Base-by-base conservation (phyloP, 805 yeast species). In the Helenozyma baotianmanensis region DNA sequence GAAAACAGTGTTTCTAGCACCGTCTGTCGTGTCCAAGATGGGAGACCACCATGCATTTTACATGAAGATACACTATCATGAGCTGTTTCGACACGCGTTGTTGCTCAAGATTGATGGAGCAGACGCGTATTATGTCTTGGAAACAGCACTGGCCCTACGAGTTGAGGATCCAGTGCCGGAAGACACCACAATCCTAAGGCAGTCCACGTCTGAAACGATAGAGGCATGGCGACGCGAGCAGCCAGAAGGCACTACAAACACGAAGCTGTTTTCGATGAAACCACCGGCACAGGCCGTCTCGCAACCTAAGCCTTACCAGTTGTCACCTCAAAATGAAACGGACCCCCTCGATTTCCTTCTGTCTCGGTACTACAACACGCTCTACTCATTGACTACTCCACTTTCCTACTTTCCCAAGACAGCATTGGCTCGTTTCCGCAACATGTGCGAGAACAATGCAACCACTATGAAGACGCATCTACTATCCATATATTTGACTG, bases 391-490 rank as follows among this genome's bases (percentile, higher is more conserved):
- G 18, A 54, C 51, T 3, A 65, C 64, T 1, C 72, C 72, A 1
- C 49, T 67, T 26, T 60, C 56, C 26, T 67, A 67, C 40, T 66
- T 48, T 58, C 71, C 55, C 54, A 77, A 77, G 42, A 73, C 80
- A 0, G 68, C 74, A 4, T 51, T 77, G 23, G 51, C 70, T 9
- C 53, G 80, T 32, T 53, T 75, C 30, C 60, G 54, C 29, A 64
- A 64, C 14, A 49, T 76, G 41, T 72, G 77, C 37, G 40, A 41
- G 2, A 40, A 50, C 19, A 54, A 58, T 13, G 34, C 39, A 10
- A 34, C 36, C 2, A 30, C 23, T 3, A 36, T 50, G 14, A 33
- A 36, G 7, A 54, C 54, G 14, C 50, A 35, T 4, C 39, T 76
- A 4, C 39, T 43, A 11, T 48, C 55, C 14, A 41, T 70, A 18